phyloP scores from a whole-genome alignment of 345 rosid species.

The rapeseed (Brassica napus) region Da-Ae NC_063447.1:51317501-51318000 shows the following conservation, averaged over 20 bases:
- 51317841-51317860: background rate
- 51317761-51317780: background rate
- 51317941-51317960: background rate
- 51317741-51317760: no score
- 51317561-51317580: background rate
- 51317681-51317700: background rate
- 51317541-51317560: background rate
- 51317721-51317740: no score
- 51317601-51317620: slow-evolving; percentile 3
- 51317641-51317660: background rate
- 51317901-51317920: background rate
- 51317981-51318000: background rate
- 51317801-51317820: background rate
- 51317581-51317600: slow-evolving; percentile 10
- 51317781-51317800: background rate
- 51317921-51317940: slow-evolving; percentile 2
- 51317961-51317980: background rate
- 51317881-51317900: background rate
- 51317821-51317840: background rate
- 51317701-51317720: no score
- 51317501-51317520: background rate
- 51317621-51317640: background rate
- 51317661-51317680: slow-evolving; percentile 6
- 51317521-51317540: slow-evolving; percentile 3
- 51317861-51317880: background rate